Conservation (phyloP, 164 flowering plant species). For the Vitis cinerea region DNA sequence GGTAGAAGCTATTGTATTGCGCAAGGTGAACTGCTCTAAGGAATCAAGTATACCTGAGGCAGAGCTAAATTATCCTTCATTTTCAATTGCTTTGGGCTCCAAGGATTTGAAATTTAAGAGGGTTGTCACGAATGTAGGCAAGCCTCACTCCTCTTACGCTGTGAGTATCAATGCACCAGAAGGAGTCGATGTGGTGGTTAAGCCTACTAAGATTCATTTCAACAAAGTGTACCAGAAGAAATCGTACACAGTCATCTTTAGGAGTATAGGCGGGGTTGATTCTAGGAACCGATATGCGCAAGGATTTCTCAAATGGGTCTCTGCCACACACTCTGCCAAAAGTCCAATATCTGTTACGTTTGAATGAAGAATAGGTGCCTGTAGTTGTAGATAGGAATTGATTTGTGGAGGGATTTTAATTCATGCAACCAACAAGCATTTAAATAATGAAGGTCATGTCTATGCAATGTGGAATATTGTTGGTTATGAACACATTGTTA, state of each 20-base stretch:
- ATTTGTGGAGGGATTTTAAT: no score
- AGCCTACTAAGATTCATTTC: constrained; percentile 15
- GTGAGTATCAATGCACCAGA: constrained; percentile 1
- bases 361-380: neutral
- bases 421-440: no score
- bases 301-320: constrained; percentile 35
- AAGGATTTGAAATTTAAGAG: constrained; percentile 25
- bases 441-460: no score
- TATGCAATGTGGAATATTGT: no score
- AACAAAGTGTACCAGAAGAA: constrained; percentile 19
- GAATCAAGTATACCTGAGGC: constrained; percentile 26
- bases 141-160: constrained; percentile 17
- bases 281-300: constrained; percentile 1
- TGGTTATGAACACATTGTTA: no score
- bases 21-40: constrained; percentile 23
- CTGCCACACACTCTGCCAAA: constrained; percentile 23
- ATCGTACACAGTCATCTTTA: constrained; percentile 27
- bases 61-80: constrained; percentile 53
- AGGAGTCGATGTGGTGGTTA: constrained; percentile 19
- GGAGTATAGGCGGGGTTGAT: neutral
- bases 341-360: constrained; percentile 33
- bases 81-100: constrained; percentile 27
- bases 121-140: constrained; percentile 45
- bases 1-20: constrained; percentile 23
- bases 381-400: no score